These are phyloP conservation scores for Penicillium sclerotiorum DNA, from an alignment of 2,329 filamentous ascomycete species.

Conservation along the genomic window DNA sequence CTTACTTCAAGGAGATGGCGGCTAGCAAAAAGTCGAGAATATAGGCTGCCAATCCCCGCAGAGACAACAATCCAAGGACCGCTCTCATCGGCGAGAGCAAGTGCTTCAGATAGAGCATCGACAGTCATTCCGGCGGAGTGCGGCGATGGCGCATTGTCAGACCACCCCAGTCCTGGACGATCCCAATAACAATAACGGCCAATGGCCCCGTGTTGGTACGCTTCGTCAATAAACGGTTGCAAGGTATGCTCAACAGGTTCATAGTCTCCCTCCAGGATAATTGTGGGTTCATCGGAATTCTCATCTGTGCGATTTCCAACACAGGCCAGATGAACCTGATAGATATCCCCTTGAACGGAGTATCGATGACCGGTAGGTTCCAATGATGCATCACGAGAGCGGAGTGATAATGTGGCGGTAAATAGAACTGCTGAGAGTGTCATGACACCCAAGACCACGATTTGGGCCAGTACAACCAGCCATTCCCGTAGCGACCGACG, in stretches of 20 bases:
- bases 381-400: constrained; percentile 76
- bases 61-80: constrained; percentile 89
- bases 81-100: constrained; percentile 76
- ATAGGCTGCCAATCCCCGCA: constrained; percentile 83
- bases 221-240: constrained; percentile 75
- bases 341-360: constrained; percentile 81
- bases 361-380: constrained; percentile 73
- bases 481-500: constrained; percentile 81
- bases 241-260: constrained; percentile 76
- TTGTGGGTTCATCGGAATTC: constrained; percentile 66
- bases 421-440: constrained; percentile 71
- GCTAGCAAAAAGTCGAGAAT: constrained; percentile 87
- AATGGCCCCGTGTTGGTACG: constrained; percentile 78
- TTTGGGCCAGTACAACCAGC: constrained; percentile 76
- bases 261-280: constrained; percentile 84
- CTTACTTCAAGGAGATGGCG: constrained; percentile 74
- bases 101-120: constrained; percentile 82
- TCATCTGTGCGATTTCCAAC: constrained; percentile 68
- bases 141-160: constrained; percentile 89
- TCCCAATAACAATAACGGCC: constrained; percentile 93
- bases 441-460: constrained; percentile 69
- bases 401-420: constrained; percentile 76
- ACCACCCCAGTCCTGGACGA: constrained; percentile 84
- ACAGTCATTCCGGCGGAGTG: constrained; percentile 92
- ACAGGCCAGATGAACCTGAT: constrained; percentile 84